Conservation (phyloP, 345 rosid genomes). For the Brassica incana region DNA sequence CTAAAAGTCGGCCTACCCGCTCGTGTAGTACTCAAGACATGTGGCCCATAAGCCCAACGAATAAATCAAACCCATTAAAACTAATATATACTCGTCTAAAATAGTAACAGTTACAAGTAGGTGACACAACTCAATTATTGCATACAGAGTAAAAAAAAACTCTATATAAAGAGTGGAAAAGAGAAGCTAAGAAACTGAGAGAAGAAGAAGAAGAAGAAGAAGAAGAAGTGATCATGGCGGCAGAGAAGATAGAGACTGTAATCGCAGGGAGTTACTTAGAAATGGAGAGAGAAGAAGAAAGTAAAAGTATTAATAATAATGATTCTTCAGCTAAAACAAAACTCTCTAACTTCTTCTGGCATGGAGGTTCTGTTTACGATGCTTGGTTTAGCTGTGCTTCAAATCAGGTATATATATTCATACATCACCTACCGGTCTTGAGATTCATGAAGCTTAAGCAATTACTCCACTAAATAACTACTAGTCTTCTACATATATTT, state of each 20-base stretch:
- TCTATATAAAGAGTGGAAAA: slow-evolving; percentile 62
- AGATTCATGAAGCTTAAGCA: no score
- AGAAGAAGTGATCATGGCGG: slow-evolving; percentile 59
- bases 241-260: slow-evolving; percentile 94
- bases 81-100: slow-evolving; percentile 16
- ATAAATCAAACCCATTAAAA: slow-evolving; percentile 27
- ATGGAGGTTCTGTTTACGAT: slow-evolving; percentile 94
- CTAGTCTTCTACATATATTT: no score
- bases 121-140: slow-evolving; percentile 32
- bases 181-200: slow-evolving; percentile 10
- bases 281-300: slow-evolving; percentile 72
- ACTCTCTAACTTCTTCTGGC: slow-evolving; percentile 76
- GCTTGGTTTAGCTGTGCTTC: slow-evolving; percentile 99
- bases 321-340: slow-evolving; percentile 50
- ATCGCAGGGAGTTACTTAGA: slow-evolving; percentile 88
- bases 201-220: neutral
- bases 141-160: neutral
- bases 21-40: slow-evolving; percentile 58
- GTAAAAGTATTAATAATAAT: slow-evolving; percentile 1
- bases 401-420: slow-evolving; percentile 64
- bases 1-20: slow-evolving; percentile 58
- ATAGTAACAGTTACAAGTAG: slow-evolving; percentile 27
- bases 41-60: slow-evolving; percentile 52
- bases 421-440: neutral
- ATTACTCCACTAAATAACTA: no score